Conservation (phyloP, 805 yeast species). For the Grigorovia transvaalensis region DNA sequence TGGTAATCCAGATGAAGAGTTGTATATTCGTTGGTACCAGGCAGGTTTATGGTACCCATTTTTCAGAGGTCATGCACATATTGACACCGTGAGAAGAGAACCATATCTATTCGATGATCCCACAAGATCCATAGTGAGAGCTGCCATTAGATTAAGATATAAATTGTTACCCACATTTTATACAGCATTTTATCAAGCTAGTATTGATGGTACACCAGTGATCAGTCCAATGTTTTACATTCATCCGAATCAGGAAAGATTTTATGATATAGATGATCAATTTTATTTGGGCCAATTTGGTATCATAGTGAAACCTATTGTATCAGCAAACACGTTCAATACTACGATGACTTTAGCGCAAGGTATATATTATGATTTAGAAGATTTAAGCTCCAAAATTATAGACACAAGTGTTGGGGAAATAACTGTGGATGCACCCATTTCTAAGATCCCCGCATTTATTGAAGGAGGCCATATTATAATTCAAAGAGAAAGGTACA, state of each 20-base stretch:
- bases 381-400: constrained; percentile 22
- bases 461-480: constrained; percentile 73
- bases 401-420: constrained; percentile 9
- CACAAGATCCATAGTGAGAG: constrained; percentile 51
- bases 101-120: constrained; percentile 84
- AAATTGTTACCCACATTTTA: constrained; percentile 67
- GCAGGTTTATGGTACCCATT: constrained; percentile 94
- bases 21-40: constrained; percentile 89
- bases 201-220: constrained; percentile 56
- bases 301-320: constrained; percentile 71
- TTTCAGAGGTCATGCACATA: constrained; percentile 93
- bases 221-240: constrained; percentile 58
- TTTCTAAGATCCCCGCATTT: constrained; percentile 59
- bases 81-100: constrained; percentile 84
- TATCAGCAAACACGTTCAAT: constrained; percentile 37
- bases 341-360: constrained; percentile 34
- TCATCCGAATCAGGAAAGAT: constrained; percentile 30
- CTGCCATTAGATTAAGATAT: constrained; percentile 67
- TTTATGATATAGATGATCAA: constrained; percentile 65
- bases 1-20: constrained; percentile 75
- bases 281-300: constrained; percentile 69
- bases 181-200: constrained; percentile 62
- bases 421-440: constrained; percentile 33
- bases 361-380: constrained; percentile 47
- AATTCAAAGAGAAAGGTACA: constrained; percentile 56